Conservation (phyloP, 2,329 filamentous ascomycete species). For the Ascochyta viciae-villosae region DNA sequence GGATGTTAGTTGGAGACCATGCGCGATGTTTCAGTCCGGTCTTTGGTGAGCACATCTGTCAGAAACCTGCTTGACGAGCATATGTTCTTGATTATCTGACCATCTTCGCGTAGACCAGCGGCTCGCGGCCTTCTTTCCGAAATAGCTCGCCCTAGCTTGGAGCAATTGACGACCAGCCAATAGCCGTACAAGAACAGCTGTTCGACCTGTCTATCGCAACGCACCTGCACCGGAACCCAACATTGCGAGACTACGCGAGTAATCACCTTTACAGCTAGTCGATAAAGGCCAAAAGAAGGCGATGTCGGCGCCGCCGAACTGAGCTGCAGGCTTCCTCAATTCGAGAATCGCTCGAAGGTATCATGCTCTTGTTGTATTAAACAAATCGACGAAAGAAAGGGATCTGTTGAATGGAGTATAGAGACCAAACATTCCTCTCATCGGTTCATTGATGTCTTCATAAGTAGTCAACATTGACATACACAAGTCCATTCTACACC, state of each 20-base stretch:
- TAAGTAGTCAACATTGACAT: not conserved
- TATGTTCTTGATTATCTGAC: conserved; percentile 25
- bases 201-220: not conserved
- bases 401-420: not conserved
- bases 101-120: conserved; percentile 3
- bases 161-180: conserved; percentile 2
- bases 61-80: conserved; percentile 24
- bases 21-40: conserved; percentile 19
- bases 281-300: not conserved
- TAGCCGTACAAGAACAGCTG: not conserved
- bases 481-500: too few relatives aligned
- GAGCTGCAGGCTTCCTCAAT: not conserved
- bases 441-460: not conserved
- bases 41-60: conserved; percentile 10
- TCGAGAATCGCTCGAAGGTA: not conserved
- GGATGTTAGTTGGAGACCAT: conserved; percentile 10
- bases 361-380: not conserved
- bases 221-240: conserved; percentile 2
- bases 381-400: not conserved
- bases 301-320: not conserved
- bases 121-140: not conserved
- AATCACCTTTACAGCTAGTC: not conserved
- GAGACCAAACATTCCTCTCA: not conserved
- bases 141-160: not conserved
- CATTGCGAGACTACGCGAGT: not conserved